A percentile compares a stretch with the other conserved stretches of the same genome.
These are phyloP conservation scores for Pythium apleroticum DNA, from an alignment of 352 stramenopile genomes.

Conservation along the genomic window DNA sequence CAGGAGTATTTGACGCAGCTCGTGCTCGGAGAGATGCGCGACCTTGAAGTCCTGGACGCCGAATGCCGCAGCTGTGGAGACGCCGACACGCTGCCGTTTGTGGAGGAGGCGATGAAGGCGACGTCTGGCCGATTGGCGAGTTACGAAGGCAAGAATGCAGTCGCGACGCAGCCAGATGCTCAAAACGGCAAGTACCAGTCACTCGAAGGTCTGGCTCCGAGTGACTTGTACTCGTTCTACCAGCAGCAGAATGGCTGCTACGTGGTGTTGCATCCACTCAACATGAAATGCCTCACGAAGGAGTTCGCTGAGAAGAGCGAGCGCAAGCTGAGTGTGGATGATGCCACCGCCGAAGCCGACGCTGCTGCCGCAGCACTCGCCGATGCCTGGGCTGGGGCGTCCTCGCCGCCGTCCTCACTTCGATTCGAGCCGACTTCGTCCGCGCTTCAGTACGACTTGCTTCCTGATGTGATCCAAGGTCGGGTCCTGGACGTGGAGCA, in stretches of 20 bases:
- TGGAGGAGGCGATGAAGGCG: slow-evolving; percentile 76
- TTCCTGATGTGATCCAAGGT: slow-evolving; percentile 55
- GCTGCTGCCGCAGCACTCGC: slow-evolving; percentile 16
- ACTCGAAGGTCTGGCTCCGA: slow-evolving; percentile 13
- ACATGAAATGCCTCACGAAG: slow-evolving; percentile 87
- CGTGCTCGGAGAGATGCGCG: slow-evolving; percentile 60
- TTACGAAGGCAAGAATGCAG: slow-evolving; percentile 18
- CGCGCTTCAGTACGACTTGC: slow-evolving; percentile 44
- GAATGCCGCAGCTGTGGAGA: slow-evolving; percentile 75
- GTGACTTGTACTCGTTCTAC: slow-evolving; percentile 81
- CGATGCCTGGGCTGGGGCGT: slow-evolving; percentile 17
- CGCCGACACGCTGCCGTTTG: slow-evolving; percentile 71
- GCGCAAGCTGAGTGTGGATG: slow-evolving; percentile 23
- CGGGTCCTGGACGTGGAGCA: slow-evolving; percentile 86
- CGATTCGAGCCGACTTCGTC: slow-evolving; percentile 11
- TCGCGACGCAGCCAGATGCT: slow-evolving; percentile 22
- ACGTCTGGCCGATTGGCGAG: slow-evolving; percentile 56
- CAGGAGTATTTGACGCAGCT: slow-evolving; percentile 63
- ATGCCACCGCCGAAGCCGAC: slow-evolving; percentile 14
- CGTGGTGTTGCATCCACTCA: slow-evolving; percentile 88
- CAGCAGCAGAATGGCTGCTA: slow-evolving; percentile 85
- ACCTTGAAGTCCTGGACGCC: slow-evolving; percentile 65
- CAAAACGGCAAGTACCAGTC: slow-evolving; percentile 19
- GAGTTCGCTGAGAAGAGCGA: slow-evolving; percentile 55
- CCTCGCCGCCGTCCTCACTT: slow-evolving; percentile 15